Conservation (phyloP, 1,284 basidiomycete species). For the Neolentinus lepideus region DNA sequence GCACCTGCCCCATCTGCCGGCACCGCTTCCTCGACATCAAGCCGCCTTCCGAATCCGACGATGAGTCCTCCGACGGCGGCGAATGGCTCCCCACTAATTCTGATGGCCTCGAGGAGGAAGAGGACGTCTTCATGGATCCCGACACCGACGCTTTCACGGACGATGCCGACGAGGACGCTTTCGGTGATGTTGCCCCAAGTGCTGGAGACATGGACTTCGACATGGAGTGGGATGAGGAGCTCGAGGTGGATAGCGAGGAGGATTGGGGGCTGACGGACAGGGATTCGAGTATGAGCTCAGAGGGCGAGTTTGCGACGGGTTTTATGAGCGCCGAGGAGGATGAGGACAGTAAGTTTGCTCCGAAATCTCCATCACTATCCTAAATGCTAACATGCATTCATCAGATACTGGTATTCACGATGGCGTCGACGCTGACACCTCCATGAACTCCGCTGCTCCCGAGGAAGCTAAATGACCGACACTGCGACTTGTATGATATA, state of each 20-base stretch:
- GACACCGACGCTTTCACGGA: constrained; percentile 33
- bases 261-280: constrained; percentile 2
- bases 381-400: background rate
- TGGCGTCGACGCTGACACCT: background rate
- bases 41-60: constrained; percentile 44
- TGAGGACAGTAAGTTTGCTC: background rate
- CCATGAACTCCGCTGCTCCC: constrained; percentile 3
- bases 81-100: constrained; percentile 54
- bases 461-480: constrained; percentile 3
- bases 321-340: background rate
- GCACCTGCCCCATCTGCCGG: constrained; percentile 65
- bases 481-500: background rate
- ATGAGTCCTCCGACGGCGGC: constrained; percentile 58
- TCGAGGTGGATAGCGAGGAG: background rate
- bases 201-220: background rate
- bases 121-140: constrained; percentile 33
- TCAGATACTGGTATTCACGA: constrained; percentile 7
- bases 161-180: constrained; percentile 22
- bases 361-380: background rate
- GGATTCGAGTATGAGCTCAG: background rate
- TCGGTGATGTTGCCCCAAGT: background rate
- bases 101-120: constrained; percentile 27
- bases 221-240: background rate
- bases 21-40: constrained; percentile 47
- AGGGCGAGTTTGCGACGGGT: background rate